Evolutionary conservation across 2,329 filamentous ascomycete genomes (phyloP), one percentile per base, ranked within the genome.

Genomic region (Hymenotorrendiella dingleyae): DNA sequence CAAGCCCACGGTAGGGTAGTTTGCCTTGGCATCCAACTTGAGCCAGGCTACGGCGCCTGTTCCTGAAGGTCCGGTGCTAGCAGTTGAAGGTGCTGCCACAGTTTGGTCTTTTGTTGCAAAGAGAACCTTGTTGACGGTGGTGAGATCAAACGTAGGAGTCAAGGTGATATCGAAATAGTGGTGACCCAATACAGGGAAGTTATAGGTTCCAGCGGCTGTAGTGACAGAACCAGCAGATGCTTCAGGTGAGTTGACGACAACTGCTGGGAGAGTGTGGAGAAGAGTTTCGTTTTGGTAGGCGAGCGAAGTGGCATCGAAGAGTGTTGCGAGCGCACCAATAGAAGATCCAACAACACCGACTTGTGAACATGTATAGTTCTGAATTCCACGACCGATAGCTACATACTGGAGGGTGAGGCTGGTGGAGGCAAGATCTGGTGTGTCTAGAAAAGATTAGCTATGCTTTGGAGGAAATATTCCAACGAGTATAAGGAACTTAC

Each of bases 341-440:
- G 54, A 39, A 12, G 46, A 42, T 5, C 56, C 46, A 7, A 39
- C 41, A 9, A 48, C 52, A 14, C 45, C 45, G 8, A 36, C 35
- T n/a, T 30, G 37, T 2, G 49, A 22, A 50, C 60, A 62, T 30
- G 58, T 58, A 43, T 62, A 62, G 39, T 62, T 62, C 39, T 62
- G 60, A 26, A 56, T 44, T 28, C 60, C 60, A 9, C 56, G 55
- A 35, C 60, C 60, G 22, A 62, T 44, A n/a, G 55, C 52, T 27
- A 60, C 49, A 30, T 52, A 56, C 40, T 46, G 42, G 26, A 65
- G 49, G 14, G 54, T 47, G 19, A 56, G 45, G 19, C 38, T 54
- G n/a, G 54, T 45, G 14, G 45, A 6, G 27, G 50, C 49, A 21
- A 61, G 53, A 47, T 51, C 50, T 19, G 50, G 48, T 12, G 27